These are phyloP conservation scores for Globisporangium cylindrosporum DNA, from an alignment of 352 stramenopile species.

Conservation along the genomic window DNA sequence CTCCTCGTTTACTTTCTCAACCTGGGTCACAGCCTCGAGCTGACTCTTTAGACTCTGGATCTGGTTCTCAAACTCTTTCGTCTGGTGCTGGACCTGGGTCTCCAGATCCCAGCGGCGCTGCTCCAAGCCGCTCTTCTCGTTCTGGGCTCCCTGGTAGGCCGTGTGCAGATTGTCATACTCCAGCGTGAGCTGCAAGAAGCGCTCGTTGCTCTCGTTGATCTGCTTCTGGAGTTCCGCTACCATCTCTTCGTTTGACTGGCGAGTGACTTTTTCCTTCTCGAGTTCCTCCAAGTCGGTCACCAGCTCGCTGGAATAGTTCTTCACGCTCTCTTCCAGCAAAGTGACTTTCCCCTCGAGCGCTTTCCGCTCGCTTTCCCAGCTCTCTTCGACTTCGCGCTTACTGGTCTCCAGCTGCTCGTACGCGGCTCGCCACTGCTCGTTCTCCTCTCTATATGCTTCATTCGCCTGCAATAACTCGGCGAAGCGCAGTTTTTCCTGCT, in stretches of 20 bases:
- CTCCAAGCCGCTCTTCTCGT: constrained; percentile 23
- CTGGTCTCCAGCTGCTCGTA: constrained; percentile 53
- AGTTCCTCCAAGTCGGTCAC: constrained; percentile 47
- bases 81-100: constrained; percentile 17
- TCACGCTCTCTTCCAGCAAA: constrained; percentile 47
- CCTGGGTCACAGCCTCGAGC: neutral
- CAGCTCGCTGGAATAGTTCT: constrained; percentile 48
- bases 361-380: constrained; percentile 38
- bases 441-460: constrained; percentile 50
- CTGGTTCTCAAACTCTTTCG: constrained; percentile 31
- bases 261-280: constrained; percentile 40
- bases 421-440: constrained; percentile 54
- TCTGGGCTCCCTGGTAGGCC: constrained; percentile 33
- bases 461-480: constrained; percentile 41
- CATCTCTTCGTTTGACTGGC: constrained; percentile 30
- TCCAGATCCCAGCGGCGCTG: constrained; percentile 26
- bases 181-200: constrained; percentile 47
- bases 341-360: constrained; percentile 52
- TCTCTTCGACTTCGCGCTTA: constrained; percentile 49
- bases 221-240: constrained; percentile 46
- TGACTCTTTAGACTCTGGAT: constrained; percentile 15
- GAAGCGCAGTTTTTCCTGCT: constrained; percentile 53
- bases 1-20: neutral
- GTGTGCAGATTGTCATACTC: constrained; percentile 52
- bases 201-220: constrained; percentile 52